Evolutionary conservation across 2,329 filamentous ascomycete genomes (phyloP).

Genomic region (Colletotrichum acutatum): DNA sequence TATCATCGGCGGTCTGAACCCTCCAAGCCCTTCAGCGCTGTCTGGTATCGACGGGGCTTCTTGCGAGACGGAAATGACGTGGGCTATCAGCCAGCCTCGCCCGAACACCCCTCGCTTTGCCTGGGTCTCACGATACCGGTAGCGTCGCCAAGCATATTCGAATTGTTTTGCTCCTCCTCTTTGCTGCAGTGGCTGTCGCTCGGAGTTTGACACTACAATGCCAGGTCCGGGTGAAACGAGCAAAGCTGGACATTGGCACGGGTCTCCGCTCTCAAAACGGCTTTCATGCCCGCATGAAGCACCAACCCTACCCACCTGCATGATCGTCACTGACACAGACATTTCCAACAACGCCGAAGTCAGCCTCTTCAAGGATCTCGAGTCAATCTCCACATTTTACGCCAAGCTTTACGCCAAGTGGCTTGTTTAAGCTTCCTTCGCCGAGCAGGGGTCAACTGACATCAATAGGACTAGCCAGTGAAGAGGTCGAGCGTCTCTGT

Average conservation of each 20-base stretch:
- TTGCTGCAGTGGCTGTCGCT: conserved; percentile 13
- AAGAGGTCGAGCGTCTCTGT: background rate
- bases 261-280: conserved; percentile 32
- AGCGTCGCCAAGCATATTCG: conserved; percentile 5
- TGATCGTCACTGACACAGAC: conserved; percentile 33
- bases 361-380: conserved; percentile 11
- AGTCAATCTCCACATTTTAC: background rate
- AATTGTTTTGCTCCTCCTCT: conserved; percentile 2
- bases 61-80: conserved; percentile 7
- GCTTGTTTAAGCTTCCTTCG: conserved; percentile 15
- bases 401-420: conserved; percentile 27
- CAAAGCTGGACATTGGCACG: conserved; percentile 25
- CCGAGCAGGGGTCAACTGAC: background rate
- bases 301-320: conserved; percentile 29
- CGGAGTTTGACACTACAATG: conserved; percentile 8
- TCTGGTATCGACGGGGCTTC: background rate
- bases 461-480: conserved; percentile 2
- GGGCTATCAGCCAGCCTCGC: conserved; percentile 8
- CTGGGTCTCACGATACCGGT: background rate
- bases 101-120: background rate
- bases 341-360: background rate
- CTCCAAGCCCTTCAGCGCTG: conserved; percentile 6
- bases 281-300: conserved; percentile 21
- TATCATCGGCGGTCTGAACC: conserved; percentile 27
- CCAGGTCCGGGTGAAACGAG: conserved; percentile 29